Evolutionary conservation across 2,329 filamentous ascomycete genomes (phyloP).

Genomic region (Aspergillus tamarii): DNA sequence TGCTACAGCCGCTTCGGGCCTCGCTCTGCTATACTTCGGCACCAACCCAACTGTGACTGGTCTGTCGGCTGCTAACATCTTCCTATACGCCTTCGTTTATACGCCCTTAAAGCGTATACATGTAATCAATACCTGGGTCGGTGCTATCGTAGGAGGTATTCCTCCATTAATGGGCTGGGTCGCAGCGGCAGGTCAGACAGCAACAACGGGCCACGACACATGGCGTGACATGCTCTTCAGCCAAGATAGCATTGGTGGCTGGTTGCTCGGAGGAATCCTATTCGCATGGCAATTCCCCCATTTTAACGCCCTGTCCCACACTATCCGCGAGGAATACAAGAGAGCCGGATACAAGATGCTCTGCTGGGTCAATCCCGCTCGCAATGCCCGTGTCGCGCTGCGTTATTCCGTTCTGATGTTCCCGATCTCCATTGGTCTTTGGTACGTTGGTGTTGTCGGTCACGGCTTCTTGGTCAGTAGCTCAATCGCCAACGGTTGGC

Average conservation of each 20-base stretch:
- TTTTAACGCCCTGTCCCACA: slow-evolving; percentile 92
- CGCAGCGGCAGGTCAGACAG: slow-evolving; percentile 86
- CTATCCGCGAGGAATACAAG: slow-evolving; percentile 87
- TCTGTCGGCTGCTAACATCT: slow-evolving; percentile 81
- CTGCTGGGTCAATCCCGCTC: slow-evolving; percentile 80
- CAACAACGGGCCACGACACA: slow-evolving; percentile 69
- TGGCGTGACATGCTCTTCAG: slow-evolving; percentile 80
- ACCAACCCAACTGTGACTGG: slow-evolving; percentile 93
- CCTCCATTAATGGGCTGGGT: slow-evolving; percentile 98
- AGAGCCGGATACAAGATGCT: slow-evolving; percentile 71
- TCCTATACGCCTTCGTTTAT: slow-evolving; percentile 87
- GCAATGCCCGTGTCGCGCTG: slow-evolving; percentile 84
- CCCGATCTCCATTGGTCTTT: slow-evolving; percentile 80
- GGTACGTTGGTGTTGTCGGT: slow-evolving; percentile 79
- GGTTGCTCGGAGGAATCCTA: slow-evolving; percentile 80
- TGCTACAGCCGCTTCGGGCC: slow-evolving; percentile 69
- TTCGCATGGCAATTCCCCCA: slow-evolving; percentile 99
- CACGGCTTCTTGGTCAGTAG: slow-evolving; percentile 83
- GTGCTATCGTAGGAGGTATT: slow-evolving; percentile 88
- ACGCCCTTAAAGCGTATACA: slow-evolving; percentile 89
- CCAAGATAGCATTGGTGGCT: slow-evolving; percentile 72
- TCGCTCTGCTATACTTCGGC: slow-evolving; percentile 77
- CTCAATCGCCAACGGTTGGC: slow-evolving; percentile 81
- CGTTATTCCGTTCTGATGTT: slow-evolving; percentile 85
- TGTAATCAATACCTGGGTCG: slow-evolving; percentile 91